phyloP scores from a whole-genome alignment of 371 early-diverging fungal genomes.

The Mucor racemosus region DNA sequence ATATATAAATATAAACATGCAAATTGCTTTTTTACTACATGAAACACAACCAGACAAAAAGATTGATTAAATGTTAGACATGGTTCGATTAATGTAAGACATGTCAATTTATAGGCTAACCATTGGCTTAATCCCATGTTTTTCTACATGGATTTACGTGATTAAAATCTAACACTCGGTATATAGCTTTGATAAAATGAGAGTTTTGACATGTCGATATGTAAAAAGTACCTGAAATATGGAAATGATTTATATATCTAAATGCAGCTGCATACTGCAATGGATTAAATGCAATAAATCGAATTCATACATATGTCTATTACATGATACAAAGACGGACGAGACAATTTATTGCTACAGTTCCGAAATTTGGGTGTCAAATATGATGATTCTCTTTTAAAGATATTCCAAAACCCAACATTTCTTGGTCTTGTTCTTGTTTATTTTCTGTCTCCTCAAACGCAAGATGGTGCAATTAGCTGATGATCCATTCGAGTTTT shows the following conservation, averaged over 20 bases:
- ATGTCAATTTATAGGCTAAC: background rate
- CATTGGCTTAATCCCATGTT: background rate
- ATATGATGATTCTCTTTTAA: background rate
- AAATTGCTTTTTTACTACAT: background rate
- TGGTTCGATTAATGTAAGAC: conserved; percentile 9
- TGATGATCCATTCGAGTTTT: conserved; percentile 40
- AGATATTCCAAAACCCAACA: background rate
- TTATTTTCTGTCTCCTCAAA: background rate
- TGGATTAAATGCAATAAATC: no score
- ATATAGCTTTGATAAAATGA: no score
- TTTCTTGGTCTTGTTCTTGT: background rate
- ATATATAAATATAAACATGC: background rate
- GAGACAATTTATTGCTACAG: no score
- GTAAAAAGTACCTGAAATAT: no score
- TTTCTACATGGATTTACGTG: no score
- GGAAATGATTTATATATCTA: no score
- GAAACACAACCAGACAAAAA: conserved; percentile 1
- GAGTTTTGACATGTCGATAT: no score
- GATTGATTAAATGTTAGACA: background rate
- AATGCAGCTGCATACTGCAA: no score
- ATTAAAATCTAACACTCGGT: no score
- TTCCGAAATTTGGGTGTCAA: no score
- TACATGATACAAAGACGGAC: no score
- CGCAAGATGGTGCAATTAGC: conserved; percentile 11
- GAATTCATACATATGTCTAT: no score